A percentile compares a stretch with the other conserved stretches of the same genome.
These are phyloP conservation scores for Porcisia deanei DNA, from an alignment of 208 protist species.

Conservation along the genomic window DNA sequence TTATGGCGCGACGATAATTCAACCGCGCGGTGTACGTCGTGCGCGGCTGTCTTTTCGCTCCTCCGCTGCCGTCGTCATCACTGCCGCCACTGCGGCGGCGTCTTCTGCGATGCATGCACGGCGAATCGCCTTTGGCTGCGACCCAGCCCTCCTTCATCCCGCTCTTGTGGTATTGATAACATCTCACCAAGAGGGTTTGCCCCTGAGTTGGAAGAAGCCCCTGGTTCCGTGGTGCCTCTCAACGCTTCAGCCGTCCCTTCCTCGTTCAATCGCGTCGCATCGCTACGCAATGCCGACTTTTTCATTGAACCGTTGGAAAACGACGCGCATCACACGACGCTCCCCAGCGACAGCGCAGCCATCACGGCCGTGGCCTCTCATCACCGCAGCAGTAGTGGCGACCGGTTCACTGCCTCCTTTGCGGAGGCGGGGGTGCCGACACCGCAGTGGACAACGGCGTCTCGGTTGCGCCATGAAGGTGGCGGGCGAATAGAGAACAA, in stretches of 20 bases:
- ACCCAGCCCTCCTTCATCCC: background rate
- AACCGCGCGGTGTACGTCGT: conserved; percentile 22
- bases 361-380: background rate
- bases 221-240: background rate
- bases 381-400: conserved; percentile 4
- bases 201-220: background rate
- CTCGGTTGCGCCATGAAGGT: background rate
- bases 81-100: conserved; percentile 51
- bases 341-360: background rate
- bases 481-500: background rate
- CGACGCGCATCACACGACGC: background rate
- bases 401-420: conserved; percentile 10
- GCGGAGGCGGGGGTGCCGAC: conserved; percentile 7
- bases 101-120: conserved; percentile 41
- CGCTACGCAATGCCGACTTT: background rate
- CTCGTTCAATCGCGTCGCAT: background rate
- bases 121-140: conserved; percentile 43
- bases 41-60: conserved; percentile 29
- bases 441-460: background rate
- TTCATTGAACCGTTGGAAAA: background rate
- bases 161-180: background rate
- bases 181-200: background rate
- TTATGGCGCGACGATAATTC: conserved; percentile 33
- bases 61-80: conserved; percentile 47
- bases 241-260: background rate